Base-by-base conservation (phyloP, 495 filamentous ascomycete genomes). In the Tuber umbilicatum region DNA sequence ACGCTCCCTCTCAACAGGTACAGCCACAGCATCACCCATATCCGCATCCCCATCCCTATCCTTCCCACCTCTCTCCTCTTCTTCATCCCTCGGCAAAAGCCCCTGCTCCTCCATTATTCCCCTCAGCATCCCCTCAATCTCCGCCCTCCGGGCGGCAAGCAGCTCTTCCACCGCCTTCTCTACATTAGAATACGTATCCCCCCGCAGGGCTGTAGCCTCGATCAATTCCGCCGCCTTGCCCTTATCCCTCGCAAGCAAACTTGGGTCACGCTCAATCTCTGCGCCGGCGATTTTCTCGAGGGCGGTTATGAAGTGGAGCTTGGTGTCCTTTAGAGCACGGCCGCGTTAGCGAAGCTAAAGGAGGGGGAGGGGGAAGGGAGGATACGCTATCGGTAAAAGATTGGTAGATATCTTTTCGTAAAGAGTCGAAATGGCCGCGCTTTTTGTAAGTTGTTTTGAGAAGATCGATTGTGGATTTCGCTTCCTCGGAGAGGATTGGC, bases 211-310 rank as follows among this genome's bases (percentile, higher is more conserved):
- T 0, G 88, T 88, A 27, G 90, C 89, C 83, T 92, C 89, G 27
- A 93, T 88, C 41, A 93, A 82, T 6, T 89, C 88, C 39, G 89
- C 90, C n/a, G 91, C 90, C 81, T 90, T 89, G 19, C 87, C 85
- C 31, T 90, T 86, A 68, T 91, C 89, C 14, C 89, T 88, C 12
- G 89, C 88, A 2, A 92, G 86, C 45, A 91, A 83, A 27, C 85
- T 86, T 0, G 90, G 87, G 76, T 92, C 88, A 68, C 89, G 87
- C 72, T 91, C 89, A 69, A 92, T 90, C 77, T 92, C 90, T 12
- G 86, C 84, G 71, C 91, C 87, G 23, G 89, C 87, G 47, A 89
- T 83, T 69, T 87, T 84, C 73, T 88, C 84, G 47, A 92, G 83
- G 37, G 86, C 79, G 42, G 84, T 83, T 41, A 84, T 86, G 70